Evolutionary conservation across 352 stramenopile species (phyloP).

Genomic region (Phytophthora crassamura): DNA sequence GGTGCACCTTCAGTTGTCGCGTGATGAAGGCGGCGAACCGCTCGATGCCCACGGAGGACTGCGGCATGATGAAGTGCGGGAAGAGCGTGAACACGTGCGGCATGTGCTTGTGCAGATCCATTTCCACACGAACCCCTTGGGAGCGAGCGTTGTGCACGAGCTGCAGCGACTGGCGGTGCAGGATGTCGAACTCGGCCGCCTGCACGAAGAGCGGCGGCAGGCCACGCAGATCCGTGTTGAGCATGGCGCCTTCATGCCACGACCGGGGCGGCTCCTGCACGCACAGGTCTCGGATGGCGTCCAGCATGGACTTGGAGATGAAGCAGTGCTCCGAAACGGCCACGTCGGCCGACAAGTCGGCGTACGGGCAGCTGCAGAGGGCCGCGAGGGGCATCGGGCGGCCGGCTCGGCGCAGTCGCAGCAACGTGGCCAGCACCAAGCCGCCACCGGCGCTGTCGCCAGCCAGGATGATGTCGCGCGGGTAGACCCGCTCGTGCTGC

Average conservation of each 20-base stretch:
- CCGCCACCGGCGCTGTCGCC: constrained; percentile 65
- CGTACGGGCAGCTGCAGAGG: constrained; percentile 57
- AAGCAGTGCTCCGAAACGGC: constrained; percentile 53
- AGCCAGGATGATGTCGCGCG: constrained; percentile 46
- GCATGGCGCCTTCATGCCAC: constrained; percentile 48
- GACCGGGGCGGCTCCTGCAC: constrained; percentile 17
- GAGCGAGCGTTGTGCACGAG: constrained; percentile 42
- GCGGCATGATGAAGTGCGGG: constrained; percentile 52
- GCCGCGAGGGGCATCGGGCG: constrained; percentile 40
- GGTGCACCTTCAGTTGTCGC: constrained; percentile 29
- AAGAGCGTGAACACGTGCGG: constrained; percentile 71
- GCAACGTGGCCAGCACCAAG: constrained; percentile 49
- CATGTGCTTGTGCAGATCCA: constrained; percentile 63
- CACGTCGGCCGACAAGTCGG: constrained; percentile 45
- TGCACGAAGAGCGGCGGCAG: constrained; percentile 59
- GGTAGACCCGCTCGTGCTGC: constrained; percentile 26
- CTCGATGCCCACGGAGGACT: constrained; percentile 52
- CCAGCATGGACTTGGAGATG: constrained; percentile 47
- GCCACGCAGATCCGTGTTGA: constrained; percentile 46
- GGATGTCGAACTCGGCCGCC: constrained; percentile 52
- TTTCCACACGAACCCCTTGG: constrained; percentile 38
- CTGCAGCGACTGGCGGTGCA: constrained; percentile 48
- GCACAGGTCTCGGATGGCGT: constrained; percentile 47
- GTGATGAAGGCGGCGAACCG: constrained; percentile 52
- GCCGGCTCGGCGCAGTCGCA: constrained; percentile 39